These are phyloP conservation scores for Colletotrichum cuscutae DNA, from an alignment of 2,329 filamentous ascomycete genomes.

Conservation along the genomic window DNA sequence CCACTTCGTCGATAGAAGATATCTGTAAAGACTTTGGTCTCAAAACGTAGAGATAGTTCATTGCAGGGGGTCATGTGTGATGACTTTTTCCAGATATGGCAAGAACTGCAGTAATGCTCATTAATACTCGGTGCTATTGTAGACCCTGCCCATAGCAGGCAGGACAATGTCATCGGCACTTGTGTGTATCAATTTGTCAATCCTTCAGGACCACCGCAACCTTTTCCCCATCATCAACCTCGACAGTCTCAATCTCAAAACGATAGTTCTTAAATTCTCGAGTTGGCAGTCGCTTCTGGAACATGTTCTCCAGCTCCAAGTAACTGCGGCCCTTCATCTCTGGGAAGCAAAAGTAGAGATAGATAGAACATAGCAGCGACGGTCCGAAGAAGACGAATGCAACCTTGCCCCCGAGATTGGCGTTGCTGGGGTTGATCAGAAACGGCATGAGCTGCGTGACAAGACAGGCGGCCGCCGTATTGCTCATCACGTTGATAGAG, in stretches of 20 bases:
- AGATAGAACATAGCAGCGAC: conserved; percentile 38
- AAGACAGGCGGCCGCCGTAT: conserved; percentile 2
- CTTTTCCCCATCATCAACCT: conserved; percentile 5
- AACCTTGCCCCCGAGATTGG: conserved; percentile 51
- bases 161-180: neutral
- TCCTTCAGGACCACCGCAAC: conserved; percentile 10
- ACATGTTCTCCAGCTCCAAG: conserved; percentile 39
- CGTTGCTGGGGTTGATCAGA: conserved; percentile 42
- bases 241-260: neutral
- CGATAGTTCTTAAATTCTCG: conserved; percentile 5
- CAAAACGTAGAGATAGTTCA: too few relatives aligned
- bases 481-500: conserved; percentile 27
- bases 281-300: conserved; percentile 16
- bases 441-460: conserved; percentile 38
- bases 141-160: neutral
- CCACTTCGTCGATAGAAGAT: too few relatives aligned
- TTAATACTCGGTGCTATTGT: too few relatives aligned
- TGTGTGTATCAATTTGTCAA: neutral
- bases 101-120: too few relatives aligned
- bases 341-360: conserved; percentile 48
- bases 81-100: too few relatives aligned
- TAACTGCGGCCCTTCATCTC: conserved; percentile 40
- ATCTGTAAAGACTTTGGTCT: too few relatives aligned
- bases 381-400: conserved; percentile 51
- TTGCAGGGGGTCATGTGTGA: too few relatives aligned